Evolutionary conservation across 345 rosid species (phyloP), one percentile per base, ranked within the genome.

Genomic region (Rubroshorea leprosula): DNA sequence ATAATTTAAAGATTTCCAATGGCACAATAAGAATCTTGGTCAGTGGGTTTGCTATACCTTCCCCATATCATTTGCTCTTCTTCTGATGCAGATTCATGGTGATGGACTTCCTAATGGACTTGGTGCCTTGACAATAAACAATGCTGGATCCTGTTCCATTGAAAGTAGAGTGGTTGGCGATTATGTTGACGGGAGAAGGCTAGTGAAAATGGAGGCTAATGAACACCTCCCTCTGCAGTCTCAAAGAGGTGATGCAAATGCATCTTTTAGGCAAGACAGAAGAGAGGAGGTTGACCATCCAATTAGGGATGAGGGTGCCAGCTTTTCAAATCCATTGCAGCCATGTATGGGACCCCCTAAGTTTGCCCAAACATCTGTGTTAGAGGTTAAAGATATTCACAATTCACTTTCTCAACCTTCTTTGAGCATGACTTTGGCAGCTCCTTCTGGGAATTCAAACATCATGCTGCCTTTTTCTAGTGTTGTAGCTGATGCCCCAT

Each of bases 401-500:
- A 84, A 81, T 57, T 63, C 85, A 35, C 87, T 70, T 57, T 51
- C 76, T 23, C 83, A 85, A 57, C 79, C 84, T 46, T 84, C 95
- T 68, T 62, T 86, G 75, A 72, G 58, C 45, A 86, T 91, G 77
- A 64, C 72, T 55, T 65, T 83, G 74, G 80, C 75, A 59, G 75
- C 68, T 21, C 63, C 73, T 52, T 70, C 81, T 9, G 79, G 70
- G 26, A 68, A 67, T 64, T 25, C 79, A 21, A 76, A 72, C 47
- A 67, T 69, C 56, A 54, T 43, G 23, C 49, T 59, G 31, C 69
- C 83, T 17, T 67, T 72, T 62, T 53, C 87, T 55, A 67, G 62
- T 57, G 78, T 68, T 23, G 54, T 49, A 49, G 62, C 51, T 27
- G 86, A 83, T 47, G 83, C 72, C 22, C 49, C 78, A 23, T 81